A percentile compares a stretch with the other conserved stretches of the same genome.
Evolutionary conservation across 352 stramenopile species (phyloP).

Genomic region (Pythium brachiatum): DNA sequence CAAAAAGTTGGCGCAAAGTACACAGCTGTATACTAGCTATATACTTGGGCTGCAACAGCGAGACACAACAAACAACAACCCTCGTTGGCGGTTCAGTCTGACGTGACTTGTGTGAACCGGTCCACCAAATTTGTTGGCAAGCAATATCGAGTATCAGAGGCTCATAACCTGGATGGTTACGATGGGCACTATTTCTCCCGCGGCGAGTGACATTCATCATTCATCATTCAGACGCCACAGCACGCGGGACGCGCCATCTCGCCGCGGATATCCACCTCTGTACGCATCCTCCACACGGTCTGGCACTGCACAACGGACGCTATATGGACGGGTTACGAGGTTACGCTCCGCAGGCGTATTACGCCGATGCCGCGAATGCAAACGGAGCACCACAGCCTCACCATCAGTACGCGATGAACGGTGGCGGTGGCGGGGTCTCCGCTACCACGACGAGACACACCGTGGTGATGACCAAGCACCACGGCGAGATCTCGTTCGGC

Average conservation of each 20-base stretch:
- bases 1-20: conserved; percentile 9
- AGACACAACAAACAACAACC: conserved; percentile 16
- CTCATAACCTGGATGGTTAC: background rate
- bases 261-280: background rate
- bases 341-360: background rate
- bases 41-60: conserved; percentile 20
- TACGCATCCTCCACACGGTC: background rate
- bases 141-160: background rate
- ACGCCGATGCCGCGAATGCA: background rate
- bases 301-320: too few relatives aligned
- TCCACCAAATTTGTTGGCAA: background rate
- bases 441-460: background rate
- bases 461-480: conserved; percentile 32
- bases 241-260: background rate
- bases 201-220: background rate
- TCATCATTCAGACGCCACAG: too few relatives aligned
- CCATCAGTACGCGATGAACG: background rate
- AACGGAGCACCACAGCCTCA: background rate
- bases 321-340: background rate
- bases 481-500: conserved; percentile 57
- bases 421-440: too few relatives aligned
- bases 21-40: conserved; percentile 11
- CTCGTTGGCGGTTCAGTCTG: background rate
- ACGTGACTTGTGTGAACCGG: background rate
- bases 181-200: background rate